Conservation (phyloP, 305 asterid species). For the Solanum hybrid region DNA sequence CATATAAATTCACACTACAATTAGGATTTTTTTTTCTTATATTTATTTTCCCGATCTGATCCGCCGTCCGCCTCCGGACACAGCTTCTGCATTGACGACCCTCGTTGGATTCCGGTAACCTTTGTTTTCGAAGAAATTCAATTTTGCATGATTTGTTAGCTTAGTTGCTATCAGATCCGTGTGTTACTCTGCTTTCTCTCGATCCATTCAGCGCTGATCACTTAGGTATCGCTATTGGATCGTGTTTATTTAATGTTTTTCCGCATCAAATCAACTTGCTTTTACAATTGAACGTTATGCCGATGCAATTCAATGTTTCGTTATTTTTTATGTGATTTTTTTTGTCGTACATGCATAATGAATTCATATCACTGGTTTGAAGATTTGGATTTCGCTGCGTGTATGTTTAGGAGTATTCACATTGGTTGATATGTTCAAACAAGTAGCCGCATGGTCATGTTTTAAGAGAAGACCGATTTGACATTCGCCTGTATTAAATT, state of each 20-base stretch:
- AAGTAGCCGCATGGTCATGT: background rate
- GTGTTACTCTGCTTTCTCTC: background rate
- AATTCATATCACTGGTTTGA: background rate
- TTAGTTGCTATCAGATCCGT: background rate
- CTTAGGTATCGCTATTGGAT: background rate
- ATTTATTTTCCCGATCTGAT: background rate
- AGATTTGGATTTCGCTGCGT: background rate
- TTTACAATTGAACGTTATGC: background rate
- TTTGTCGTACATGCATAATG: background rate
- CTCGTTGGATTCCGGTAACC: background rate
- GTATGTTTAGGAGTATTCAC: background rate
- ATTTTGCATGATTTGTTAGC: background rate
- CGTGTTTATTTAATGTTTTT: background rate
- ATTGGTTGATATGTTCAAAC: background rate
- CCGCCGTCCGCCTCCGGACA: constrained; percentile 2
- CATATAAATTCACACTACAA: background rate
- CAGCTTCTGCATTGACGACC: background rate
- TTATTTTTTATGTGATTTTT: background rate
- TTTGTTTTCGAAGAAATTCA: background rate
- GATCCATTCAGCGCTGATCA: background rate
- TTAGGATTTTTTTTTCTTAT: background rate
- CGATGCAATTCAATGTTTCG: background rate
- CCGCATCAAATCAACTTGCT: background rate
- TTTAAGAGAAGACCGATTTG: background rate
- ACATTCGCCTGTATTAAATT: background rate